A percentile compares a stretch with the other conserved stretches of the same genome.
phyloP scores from a whole-genome alignment of 176 grass and related monocot genomes.

The Carex kokanica region DNA sequence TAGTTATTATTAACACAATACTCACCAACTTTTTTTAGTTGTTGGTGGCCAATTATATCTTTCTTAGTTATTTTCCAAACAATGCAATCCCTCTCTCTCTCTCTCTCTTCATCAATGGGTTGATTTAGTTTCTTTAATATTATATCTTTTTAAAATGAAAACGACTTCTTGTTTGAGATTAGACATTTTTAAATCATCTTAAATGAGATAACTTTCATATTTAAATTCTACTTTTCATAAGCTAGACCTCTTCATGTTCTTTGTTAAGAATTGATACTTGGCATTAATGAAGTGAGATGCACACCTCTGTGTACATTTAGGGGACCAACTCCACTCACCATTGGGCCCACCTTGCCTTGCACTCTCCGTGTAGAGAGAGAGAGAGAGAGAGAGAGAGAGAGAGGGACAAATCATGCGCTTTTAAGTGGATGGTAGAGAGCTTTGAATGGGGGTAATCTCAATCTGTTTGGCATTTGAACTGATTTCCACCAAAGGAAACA shows the following conservation, averaged over 20 bases:
- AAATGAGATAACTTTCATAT: too few species aligned
- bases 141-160: too few species aligned
- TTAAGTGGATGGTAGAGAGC: constrained; percentile 20
- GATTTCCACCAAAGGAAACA: not conserved
- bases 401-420: not conserved
- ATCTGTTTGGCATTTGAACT: constrained; percentile 20
- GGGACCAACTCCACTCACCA: constrained; percentile 23
- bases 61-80: too few species aligned
- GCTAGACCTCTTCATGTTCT: not conserved
- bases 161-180: too few species aligned
- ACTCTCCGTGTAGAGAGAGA: constrained; percentile 12
- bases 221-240: too few species aligned
- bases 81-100: too few species aligned
- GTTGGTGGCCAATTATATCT: too few species aligned
- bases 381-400: not conserved
- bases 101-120: too few species aligned
- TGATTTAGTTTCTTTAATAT: too few species aligned
- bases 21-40: too few species aligned
- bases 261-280: not conserved
- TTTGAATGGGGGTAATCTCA: constrained; percentile 21
- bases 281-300: not conserved
- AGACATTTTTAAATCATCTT: too few species aligned
- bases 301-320: constrained; percentile 7
- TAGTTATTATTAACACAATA: too few species aligned
- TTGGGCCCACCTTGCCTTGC: not conserved